These are phyloP conservation scores for Trichoderma atrobrunneum DNA, from an alignment of 2,329 filamentous ascomycete species.

Conservation along the genomic window DNA sequence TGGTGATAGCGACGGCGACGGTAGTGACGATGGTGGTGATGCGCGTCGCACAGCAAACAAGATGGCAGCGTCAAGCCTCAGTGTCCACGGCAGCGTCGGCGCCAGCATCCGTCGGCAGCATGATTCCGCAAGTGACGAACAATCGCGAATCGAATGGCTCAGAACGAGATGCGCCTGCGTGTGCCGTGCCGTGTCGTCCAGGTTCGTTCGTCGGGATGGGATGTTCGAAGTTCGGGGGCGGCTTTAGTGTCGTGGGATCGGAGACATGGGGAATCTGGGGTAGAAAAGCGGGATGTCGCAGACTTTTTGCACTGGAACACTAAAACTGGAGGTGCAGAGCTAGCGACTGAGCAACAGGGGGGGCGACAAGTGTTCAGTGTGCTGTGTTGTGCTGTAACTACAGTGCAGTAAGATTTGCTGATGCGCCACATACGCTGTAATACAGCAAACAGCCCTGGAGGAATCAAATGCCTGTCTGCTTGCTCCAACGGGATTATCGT, in stretches of 20 bases:
- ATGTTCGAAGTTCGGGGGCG: not conserved
- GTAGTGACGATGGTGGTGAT: not conserved
- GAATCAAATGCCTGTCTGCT: not conserved
- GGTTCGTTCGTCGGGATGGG: not conserved
- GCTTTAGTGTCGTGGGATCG: slow-evolving; percentile 1
- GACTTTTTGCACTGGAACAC: not conserved
- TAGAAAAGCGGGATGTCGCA: slow-evolving; percentile 12
- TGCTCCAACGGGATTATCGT: not conserved
- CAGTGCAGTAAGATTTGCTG: not conserved
- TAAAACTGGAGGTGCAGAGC: not conserved
- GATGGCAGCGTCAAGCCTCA: slow-evolving; percentile 20
- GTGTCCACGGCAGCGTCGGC: slow-evolving; percentile 20
- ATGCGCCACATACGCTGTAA: not conserved
- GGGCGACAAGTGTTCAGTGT: not conserved
- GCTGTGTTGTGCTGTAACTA: not conserved
- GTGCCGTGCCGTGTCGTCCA: not conserved
- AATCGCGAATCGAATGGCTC: not conserved
- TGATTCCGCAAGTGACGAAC: slow-evolving; percentile 3
- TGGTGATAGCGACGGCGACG: not conserved
- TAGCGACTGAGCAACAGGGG: not conserved
- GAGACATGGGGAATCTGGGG: slow-evolving; percentile 14
- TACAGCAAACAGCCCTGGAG: not conserved
- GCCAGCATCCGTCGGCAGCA: slow-evolving; percentile 21
- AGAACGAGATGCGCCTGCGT: not conserved
- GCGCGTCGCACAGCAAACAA: not conserved